Evolutionary conservation across 2,329 filamentous ascomycete genomes (phyloP), one percentile per base, ranked within the genome.

Genomic region (Ophiosphaerella narmari): DNA sequence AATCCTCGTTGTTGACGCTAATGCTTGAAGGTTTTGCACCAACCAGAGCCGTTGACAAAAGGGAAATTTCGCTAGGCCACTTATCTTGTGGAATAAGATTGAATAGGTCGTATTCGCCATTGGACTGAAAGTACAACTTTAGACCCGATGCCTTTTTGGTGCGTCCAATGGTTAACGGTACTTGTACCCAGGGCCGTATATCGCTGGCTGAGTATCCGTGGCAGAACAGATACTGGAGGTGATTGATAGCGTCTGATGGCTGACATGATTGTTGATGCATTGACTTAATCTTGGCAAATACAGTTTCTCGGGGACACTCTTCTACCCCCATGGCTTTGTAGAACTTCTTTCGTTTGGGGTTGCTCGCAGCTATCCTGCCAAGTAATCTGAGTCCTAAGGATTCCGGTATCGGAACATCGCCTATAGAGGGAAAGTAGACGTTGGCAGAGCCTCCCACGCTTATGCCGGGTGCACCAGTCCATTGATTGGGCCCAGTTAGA

Each of bases 351-450:
- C 62, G 47, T 7, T 36, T 43, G 6, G 39, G 1, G 35, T 50
- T 39, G 1, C 8, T 24, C 5, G 60, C 43, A 8, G 58, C 62
- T 9, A 4, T 9, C 23, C 9, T 12, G 5, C 57, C 50, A 2
- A 63, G 39, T 5, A 65, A 23, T 12, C 38, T 14, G 12, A 65
- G 37, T 14, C 13, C 11, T 7, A 62, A 24, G 7, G 40, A 46
- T 0, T 33, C 18, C 13, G 62, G 62, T 16, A 65, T 62, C 5
- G 34, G 23, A 2, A 46, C 38, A 2, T 24, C 33, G 4, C 36
- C 46, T 16, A 43, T 54, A 12, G 11, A 43, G 0, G 60, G 43
- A 43, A 65, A 63, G 39, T 65, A 63, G 2, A 63, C 50, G 2
- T 52, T 39, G 2, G 23, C 4, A 21, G 38, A 16, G 18, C 43